A percentile compares a stretch with the other conserved stretches of the same genome.
These are phyloP conservation scores for Zymoseptoria pseudotritici DNA, from an alignment of 2,329 filamentous ascomycete species.

Conservation along the genomic window DNA sequence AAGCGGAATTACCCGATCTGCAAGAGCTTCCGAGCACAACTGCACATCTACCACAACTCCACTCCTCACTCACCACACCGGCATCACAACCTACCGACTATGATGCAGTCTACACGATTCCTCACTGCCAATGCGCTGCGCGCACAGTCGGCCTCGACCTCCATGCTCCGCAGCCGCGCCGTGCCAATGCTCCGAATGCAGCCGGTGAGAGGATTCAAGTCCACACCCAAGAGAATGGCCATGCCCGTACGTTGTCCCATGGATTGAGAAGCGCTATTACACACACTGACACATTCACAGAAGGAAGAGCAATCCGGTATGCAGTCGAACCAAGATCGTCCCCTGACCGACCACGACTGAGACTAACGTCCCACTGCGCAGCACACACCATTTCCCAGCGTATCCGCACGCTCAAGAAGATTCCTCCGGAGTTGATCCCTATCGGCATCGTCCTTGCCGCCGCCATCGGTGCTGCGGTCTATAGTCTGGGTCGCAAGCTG, in stretches of 20 bases:
- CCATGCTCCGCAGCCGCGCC: constrained; percentile 31
- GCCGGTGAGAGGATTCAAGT: constrained; percentile 28
- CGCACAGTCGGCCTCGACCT: constrained; percentile 16
- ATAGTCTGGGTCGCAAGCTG: constrained; percentile 78
- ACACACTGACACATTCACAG: constrained; percentile 33
- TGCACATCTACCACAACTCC: constrained; percentile 20
- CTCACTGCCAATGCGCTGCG: constrained; percentile 34
- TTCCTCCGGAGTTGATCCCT: constrained; percentile 89
- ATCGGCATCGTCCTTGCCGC: constrained; percentile 79
- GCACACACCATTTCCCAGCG: constrained; percentile 96
- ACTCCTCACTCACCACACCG: background rate
- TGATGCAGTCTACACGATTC: constrained; percentile 35
- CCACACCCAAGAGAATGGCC: constrained; percentile 24
- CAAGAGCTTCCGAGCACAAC: constrained; percentile 1
- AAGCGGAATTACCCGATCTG: background rate
- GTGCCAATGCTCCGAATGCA: constrained; percentile 29
- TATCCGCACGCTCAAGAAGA: constrained; percentile 77
- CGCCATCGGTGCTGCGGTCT: constrained; percentile 69
- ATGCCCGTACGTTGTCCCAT: constrained; percentile 25
- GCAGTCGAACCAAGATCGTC: constrained; percentile 9
- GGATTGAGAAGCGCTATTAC: background rate
- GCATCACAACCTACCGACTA: constrained; percentile 18
- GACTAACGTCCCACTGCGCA: constrained; percentile 33
- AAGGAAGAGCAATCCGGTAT: constrained; percentile 59
- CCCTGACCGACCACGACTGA: background rate